phyloP scores from a whole-genome alignment of 1,139 yeast species.

The Maudiozyma humilis region DNA sequence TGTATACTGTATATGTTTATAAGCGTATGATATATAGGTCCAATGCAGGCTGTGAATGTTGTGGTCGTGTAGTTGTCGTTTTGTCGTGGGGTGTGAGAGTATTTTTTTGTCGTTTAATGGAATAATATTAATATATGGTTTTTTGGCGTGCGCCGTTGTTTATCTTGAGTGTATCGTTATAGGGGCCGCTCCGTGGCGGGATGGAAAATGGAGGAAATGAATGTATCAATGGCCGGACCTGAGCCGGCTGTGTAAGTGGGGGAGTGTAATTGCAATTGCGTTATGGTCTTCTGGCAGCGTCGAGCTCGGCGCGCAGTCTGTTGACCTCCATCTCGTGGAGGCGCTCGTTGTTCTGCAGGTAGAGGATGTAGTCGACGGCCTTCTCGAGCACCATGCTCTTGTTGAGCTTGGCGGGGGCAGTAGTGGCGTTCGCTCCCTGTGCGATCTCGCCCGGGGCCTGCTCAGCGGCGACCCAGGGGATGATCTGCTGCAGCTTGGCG shows the following conservation, averaged over 20 bases:
- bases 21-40: no score
- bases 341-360: slow-evolving; percentile 41
- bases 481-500: slow-evolving; percentile 57
- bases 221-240: neutral
- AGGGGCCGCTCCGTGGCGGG: neutral
- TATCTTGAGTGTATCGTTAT: slow-evolving; percentile 1
- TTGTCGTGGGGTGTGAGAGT: no score
- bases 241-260: neutral
- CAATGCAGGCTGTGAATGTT: no score
- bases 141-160: no score
- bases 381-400: slow-evolving; percentile 59
- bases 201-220: neutral
- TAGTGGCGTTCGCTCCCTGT: neutral
- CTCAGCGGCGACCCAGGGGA: slow-evolving; percentile 43
- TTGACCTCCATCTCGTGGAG: slow-evolving; percentile 31
- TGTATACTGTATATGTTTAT: no score
- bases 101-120: no score
- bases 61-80: no score
- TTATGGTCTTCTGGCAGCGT: slow-evolving; percentile 8
- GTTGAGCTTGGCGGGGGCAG: slow-evolving; percentile 36
- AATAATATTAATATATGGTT: no score
- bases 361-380: slow-evolving; percentile 52
- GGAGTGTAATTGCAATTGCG: neutral
- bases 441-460: slow-evolving; percentile 50
- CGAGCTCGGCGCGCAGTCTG: slow-evolving; percentile 31